Evolutionary conservation across 1,284 basidiomycete species (phyloP).

Genomic region (Ceraceosorus bombacis): DNA sequence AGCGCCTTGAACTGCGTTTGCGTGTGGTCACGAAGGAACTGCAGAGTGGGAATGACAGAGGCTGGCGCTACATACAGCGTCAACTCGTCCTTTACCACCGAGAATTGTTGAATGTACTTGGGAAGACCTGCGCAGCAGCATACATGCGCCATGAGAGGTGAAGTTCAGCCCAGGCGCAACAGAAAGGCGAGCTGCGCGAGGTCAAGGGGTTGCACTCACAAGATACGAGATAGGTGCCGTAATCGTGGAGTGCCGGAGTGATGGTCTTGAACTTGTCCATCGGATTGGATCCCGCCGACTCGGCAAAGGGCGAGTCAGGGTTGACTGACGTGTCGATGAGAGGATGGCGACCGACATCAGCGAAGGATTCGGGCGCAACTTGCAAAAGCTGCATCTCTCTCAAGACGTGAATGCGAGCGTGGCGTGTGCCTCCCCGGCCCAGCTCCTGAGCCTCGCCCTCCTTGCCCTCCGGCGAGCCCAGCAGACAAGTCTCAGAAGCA

Average conservation of each 20-base stretch:
- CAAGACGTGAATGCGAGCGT: no score
- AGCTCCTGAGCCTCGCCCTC: no score
- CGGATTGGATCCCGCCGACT: conserved; percentile 42
- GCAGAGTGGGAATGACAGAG: conserved; percentile 74
- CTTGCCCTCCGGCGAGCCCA: no score
- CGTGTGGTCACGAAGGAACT: conserved; percentile 90
- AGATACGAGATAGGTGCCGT: conserved; percentile 43
- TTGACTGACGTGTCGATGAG: conserved; percentile 23
- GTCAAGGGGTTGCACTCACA: conserved; percentile 25
- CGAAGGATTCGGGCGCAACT: neutral
- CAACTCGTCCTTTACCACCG: conserved; percentile 80
- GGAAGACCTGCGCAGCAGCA: conserved; percentile 30
- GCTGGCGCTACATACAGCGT: conserved; percentile 79
- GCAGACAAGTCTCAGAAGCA: no score
- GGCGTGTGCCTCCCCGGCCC: no score
- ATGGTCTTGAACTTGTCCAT: conserved; percentile 31
- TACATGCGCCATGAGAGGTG: neutral
- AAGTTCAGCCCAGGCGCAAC: neutral
- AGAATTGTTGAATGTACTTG: conserved; percentile 46
- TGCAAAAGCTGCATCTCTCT: neutral
- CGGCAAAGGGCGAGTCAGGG: conserved; percentile 32
- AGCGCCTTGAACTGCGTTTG: conserved; percentile 89
- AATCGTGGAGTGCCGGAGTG: conserved; percentile 38
- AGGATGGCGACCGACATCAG: neutral
- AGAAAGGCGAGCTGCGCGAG: conserved; percentile 1